These are phyloP conservation scores for Yamadazyma nakazawae DNA, from an alignment of 805 yeast species.

Conservation along the genomic window DNA sequence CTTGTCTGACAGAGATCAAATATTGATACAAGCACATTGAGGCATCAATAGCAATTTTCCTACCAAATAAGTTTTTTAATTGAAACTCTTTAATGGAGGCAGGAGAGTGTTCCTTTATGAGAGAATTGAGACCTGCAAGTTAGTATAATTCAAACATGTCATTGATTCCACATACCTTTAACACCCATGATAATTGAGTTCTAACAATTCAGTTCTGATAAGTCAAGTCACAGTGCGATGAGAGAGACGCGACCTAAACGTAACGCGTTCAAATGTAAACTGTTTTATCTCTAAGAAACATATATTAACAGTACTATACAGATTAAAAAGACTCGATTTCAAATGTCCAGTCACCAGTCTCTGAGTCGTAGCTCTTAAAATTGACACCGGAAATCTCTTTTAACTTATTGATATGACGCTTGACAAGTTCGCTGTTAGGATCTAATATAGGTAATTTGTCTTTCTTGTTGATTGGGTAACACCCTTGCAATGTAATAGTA, in stretches of 20 bases:
- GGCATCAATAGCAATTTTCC: conserved; percentile 97
- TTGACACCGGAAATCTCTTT: conserved; percentile 55
- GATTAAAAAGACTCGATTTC: conserved; percentile 38
- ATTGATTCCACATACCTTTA: conserved; percentile 20
- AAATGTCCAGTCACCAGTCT: conserved; percentile 70
- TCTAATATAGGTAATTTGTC: conserved; percentile 74
- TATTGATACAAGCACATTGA: conserved; percentile 97
- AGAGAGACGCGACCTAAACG: not conserved
- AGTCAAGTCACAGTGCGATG: not conserved
- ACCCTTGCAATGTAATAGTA: conserved; percentile 67
- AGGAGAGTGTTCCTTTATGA: conserved; percentile 89
- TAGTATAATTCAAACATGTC: conserved; percentile 12
- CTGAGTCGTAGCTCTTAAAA: conserved; percentile 75
- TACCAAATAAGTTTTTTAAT: conserved; percentile 82
- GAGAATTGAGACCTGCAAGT: conserved; percentile 71
- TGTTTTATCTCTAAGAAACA: not conserved
- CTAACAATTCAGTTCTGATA: not conserved
- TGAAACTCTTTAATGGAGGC: conserved; percentile 71
- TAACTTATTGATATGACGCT: conserved; percentile 64
- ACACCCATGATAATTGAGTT: conserved; percentile 22
- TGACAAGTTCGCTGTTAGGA: conserved; percentile 67
- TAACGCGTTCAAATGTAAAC: not conserved
- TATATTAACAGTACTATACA: conserved; percentile 4
- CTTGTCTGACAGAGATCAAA: conserved; percentile 92
- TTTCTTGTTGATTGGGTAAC: conserved; percentile 75